Evolutionary conservation across 2,329 filamentous ascomycete genomes (phyloP), one percentile per base, ranked within the genome.

Genomic region (Paecilomyces variotii): DNA sequence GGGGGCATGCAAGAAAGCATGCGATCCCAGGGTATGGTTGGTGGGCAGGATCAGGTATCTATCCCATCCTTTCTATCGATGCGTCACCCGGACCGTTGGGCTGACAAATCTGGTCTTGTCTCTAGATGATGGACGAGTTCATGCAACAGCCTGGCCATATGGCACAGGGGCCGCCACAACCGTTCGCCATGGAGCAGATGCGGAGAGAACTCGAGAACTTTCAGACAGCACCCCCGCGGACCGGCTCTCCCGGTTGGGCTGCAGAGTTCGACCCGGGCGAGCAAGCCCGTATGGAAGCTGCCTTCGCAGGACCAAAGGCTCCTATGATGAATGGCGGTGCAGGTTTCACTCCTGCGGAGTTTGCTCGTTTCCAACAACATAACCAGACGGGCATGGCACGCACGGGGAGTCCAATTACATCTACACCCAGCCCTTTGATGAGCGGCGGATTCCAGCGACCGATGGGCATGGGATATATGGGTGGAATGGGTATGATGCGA

Each of bases 41-140:
- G 82, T 50, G 85, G 85, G 54, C 89, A 91, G 66, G 90, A 95
- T 72, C 85, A 89, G 81, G 89, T 84, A 68, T 56, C 69, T 63
- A 35, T 26, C 19, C 27, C 19, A 50, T 52, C 45, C 10, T n/a
- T 19, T 54, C 30, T 53, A 11, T 39, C 14, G 12, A 56, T 32
- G 30, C 30, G 30, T 32, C 30, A 32, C 30, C 30, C 7, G 11
- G 7, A 32, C 30, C 2, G 6, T 30, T 6, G 28, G 30, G 10
- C 25, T 34, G 28, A 57, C 53, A 54, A 54, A 54, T 34, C 30
- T 12, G 32, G 27, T 10, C 56, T 63, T 7, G 57, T 39, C 56
- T 57, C 4, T 63, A 95, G 90, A 91, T 93, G 87, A 90, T 96
- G 85, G 91, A 95, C 70, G 88, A 91, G 60, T 97, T 97, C 73